Evolutionary conservation across 2,329 filamentous ascomycete species (phyloP).

Genomic region (Akanthomyces uredinophilus): DNA sequence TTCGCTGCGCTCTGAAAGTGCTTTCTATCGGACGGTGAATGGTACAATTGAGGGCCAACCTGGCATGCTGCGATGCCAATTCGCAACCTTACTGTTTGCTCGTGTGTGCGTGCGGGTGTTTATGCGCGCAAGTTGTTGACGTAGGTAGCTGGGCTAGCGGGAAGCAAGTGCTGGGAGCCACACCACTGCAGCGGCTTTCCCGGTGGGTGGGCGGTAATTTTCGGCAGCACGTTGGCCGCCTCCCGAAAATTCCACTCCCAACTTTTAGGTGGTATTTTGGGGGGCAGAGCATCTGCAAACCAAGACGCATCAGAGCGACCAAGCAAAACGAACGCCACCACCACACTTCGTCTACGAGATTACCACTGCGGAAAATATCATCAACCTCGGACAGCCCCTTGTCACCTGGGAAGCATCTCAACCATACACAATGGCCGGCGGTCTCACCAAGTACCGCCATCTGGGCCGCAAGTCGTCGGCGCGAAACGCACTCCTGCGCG

Average conservation of each 20-base stretch:
- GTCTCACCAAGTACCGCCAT: conserved; percentile 81
- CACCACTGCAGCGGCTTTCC: not conserved
- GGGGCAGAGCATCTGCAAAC: not conserved
- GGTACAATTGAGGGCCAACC: conserved; percentile 20
- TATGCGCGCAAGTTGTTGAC: conserved; percentile 12
- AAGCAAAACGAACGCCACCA: not conserved
- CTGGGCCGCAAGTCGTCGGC: conserved; percentile 81
- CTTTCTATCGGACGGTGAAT: conserved; percentile 3
- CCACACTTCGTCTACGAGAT: not conserved
- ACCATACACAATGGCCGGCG: conserved; percentile 67
- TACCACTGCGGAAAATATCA: not conserved
- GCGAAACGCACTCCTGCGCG: conserved; percentile 86
- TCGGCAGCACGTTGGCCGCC: conserved; percentile 11
- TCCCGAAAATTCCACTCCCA: conserved; percentile 30
- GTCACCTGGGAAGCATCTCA: not conserved
- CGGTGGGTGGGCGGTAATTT: conserved; percentile 11
- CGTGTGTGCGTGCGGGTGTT: not conserved
- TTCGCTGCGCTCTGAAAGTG: conserved; percentile 9
- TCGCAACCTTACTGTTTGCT: conserved; percentile 1
- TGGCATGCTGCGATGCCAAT: conserved; percentile 30
- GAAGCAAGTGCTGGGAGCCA: conserved; percentile 15
- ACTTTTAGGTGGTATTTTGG: conserved; percentile 16
- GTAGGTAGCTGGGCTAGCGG: conserved; percentile 1
- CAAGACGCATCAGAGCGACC: not conserved
- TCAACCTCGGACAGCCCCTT: not conserved